Base-by-base conservation (phyloP, 805 yeast genomes). In the Scheffersomyces ergatensis region DNA sequence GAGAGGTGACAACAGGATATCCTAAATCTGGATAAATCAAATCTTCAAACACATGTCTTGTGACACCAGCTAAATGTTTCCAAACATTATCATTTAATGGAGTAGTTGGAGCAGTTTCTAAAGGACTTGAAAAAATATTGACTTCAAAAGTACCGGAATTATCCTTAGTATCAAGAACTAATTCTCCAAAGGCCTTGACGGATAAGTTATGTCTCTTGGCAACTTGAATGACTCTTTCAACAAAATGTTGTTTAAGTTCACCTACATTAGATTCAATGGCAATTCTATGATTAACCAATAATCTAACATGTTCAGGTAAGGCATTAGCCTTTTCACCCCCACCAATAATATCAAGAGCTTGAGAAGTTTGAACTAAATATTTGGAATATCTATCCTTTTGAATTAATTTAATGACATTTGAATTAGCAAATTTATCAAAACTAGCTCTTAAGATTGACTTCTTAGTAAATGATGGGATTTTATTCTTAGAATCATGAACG, bases 61-160 rank as follows among this genome's bases (percentile, higher is more conserved):
- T 59, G 5, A 69, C 64, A 3, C 76, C 75, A 2, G 74, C 70
- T 45, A 74, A 57, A 18, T 65, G 53, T 25, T 59, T 53, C 78
- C 78, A 74, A 20, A 59, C 63, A 5, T 53, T 54, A 32, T 62
- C 70, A 33, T 62, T 32, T 4, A 56, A 48, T 11, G 79, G 76
- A 5, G 78, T 59, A n/a, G 64, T 53, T 5, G 79, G 78, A 2
- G 81, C 76, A 13, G 76, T 66, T 14, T 61, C 66, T 33, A 76
- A 55, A 2, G 54, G 49, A 17, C 45, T 47, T 32, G 49, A 41
- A 13, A 46, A 35, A 16, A 41, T 32, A 23, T 46, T 37, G 7
- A 36, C 26, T 15, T 35, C 36, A 21, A 61, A 50, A 9, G 37
- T 40, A 4, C 55, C 54, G 8, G 25, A 15, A 17, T 13, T n/a